Evolutionary conservation across 495 filamentous ascomycete genomes (phyloP).

Genomic region (Aspergillus sclerotiicarbonarius): DNA sequence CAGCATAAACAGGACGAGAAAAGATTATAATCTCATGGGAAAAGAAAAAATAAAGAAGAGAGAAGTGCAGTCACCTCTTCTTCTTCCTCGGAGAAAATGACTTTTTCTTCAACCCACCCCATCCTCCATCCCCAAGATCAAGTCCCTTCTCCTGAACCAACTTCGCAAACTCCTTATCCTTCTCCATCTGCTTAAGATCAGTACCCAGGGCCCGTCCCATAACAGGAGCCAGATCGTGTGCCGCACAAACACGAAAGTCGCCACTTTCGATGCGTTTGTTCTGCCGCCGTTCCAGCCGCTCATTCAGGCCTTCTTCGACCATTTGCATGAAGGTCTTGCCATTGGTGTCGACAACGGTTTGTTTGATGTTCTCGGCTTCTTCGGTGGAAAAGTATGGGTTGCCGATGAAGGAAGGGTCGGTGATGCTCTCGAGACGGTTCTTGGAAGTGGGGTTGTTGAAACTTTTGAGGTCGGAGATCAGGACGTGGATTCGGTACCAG

Average conservation of each 20-base stretch:
- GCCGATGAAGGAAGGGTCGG: constrained; percentile 9
- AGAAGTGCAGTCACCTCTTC: constrained; percentile 1
- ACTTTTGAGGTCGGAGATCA: constrained; percentile 8
- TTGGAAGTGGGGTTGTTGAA: constrained; percentile 1
- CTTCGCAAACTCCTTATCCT: constrained; percentile 17
- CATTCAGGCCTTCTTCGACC: constrained; percentile 14
- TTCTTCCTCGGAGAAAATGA: constrained; percentile 7
- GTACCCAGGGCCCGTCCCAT: constrained; percentile 21
- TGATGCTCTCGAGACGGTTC: constrained; percentile 5
- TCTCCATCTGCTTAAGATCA: constrained; percentile 22
- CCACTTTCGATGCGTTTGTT: constrained; percentile 22
- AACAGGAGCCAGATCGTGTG: constrained; percentile 26
- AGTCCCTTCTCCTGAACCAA: constrained; percentile 18
- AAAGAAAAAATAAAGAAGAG: no score
- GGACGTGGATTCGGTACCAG: constrained; percentile 12
- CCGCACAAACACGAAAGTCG: constrained; percentile 27
- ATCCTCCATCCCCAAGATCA: constrained; percentile 1
- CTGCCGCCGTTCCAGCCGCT: constrained; percentile 14
- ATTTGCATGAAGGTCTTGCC: not conserved
- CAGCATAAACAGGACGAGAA: no score
- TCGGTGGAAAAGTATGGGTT: constrained; percentile 2
- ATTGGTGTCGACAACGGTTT: not conserved
- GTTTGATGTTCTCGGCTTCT: constrained; percentile 6
- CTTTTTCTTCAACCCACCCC: constrained; percentile 6
- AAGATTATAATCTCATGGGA: no score